phyloP scores from a whole-genome alignment of 148 eudicot genomes.

The Rhododendron williamsianum region DNA sequence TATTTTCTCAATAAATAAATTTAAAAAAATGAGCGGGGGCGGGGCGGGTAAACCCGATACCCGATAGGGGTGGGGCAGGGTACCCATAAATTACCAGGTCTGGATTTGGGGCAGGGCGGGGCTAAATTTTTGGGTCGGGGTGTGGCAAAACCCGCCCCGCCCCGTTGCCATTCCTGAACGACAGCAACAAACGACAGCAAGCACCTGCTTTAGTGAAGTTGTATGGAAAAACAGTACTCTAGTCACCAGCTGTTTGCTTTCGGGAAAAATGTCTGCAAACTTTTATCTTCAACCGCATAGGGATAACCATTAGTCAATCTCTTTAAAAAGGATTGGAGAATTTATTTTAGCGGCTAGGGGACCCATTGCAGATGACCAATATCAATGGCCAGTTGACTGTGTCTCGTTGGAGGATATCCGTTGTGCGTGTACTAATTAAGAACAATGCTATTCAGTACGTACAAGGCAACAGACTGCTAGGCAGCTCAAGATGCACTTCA shows the following conservation, averaged over 20 bases:
- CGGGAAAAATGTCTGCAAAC: neutral
- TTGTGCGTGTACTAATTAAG: neutral
- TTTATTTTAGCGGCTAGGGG: neutral
- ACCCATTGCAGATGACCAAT: neutral
- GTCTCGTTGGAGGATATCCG: neutral
- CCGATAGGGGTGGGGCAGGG: too few relatives aligned
- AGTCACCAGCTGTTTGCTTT: neutral
- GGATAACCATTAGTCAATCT: neutral
- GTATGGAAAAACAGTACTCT: neutral
- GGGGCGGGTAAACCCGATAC: too few relatives aligned
- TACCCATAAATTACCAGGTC: too few relatives aligned
- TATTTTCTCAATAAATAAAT: too few relatives aligned
- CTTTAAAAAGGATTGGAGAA: neutral
- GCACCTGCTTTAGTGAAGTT: neutral
- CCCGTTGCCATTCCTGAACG: too few relatives aligned
- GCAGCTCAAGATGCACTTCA: neutral
- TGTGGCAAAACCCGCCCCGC: too few relatives aligned
- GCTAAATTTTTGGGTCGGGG: too few relatives aligned
- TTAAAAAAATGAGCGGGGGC: too few relatives aligned
- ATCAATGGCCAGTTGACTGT: neutral
- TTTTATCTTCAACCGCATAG: neutral
- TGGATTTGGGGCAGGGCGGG: too few relatives aligned
- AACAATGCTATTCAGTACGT: neutral
- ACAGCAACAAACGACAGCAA: too few relatives aligned
- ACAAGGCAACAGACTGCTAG: neutral